These are phyloP conservation scores for Populus deltoides DNA, from an alignment of 345 rosid species.

Conservation along the genomic window DNA sequence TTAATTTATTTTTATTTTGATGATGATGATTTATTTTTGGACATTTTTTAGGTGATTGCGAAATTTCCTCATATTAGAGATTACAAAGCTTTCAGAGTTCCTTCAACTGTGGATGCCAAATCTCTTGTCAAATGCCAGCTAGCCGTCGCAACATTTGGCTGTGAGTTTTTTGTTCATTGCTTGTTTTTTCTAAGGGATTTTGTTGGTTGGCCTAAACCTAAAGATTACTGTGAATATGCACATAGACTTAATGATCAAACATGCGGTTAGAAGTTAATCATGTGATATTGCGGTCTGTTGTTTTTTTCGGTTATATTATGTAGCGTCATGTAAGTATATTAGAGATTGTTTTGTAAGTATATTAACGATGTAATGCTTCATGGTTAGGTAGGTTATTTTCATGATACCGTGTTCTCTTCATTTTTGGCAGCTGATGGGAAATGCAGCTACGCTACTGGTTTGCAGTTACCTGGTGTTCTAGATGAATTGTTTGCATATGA, in stretches of 20 bases:
- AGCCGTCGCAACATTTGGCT: conserved; percentile 54
- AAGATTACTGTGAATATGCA: neutral
- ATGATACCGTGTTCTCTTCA: neutral
- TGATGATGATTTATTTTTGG: neutral
- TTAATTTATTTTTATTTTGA: neutral
- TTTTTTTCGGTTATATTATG: neutral
- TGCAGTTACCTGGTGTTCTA: conserved; percentile 81
- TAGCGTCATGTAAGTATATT: neutral
- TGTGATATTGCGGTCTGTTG: neutral
- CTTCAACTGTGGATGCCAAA: conserved; percentile 45
- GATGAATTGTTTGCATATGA: conserved; percentile 79
- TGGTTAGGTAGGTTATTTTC: neutral
- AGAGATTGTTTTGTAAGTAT: neutral
- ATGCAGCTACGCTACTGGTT: conserved; percentile 57
- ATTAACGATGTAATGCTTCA: neutral
- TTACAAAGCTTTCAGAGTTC: conserved; percentile 62
- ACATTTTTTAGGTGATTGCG: conserved; percentile 53
- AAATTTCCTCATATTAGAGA: conserved; percentile 81
- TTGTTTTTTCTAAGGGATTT: neutral
- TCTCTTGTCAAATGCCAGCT: conserved; percentile 74
- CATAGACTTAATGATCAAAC: neutral
- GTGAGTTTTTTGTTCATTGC: conserved; percentile 35
- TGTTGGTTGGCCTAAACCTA: neutral
- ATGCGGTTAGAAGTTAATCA: no score
- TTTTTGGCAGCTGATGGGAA: conserved; percentile 54